Evolutionary conservation across 2,329 filamentous ascomycete genomes (phyloP).

Genomic region (Ilyonectria mors-panacis): DNA sequence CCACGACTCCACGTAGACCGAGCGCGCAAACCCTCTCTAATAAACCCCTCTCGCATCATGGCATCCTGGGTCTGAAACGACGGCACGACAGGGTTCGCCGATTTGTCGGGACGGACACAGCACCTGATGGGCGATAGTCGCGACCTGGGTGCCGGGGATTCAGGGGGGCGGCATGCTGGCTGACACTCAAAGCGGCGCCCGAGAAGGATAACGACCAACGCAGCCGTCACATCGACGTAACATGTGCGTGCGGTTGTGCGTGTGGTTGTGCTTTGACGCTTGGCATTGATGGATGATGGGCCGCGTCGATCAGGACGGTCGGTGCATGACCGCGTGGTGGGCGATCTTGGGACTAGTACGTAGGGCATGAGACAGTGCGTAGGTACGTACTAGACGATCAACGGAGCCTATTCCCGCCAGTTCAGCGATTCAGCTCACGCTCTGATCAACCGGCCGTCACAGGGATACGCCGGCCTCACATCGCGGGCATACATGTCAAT

Average conservation of each 20-base stretch:
- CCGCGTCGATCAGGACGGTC: neutral
- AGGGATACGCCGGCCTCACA: neutral
- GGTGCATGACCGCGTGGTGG: neutral
- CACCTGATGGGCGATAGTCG: neutral
- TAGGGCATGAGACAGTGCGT: neutral
- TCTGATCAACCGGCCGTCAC: neutral
- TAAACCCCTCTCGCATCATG: neutral
- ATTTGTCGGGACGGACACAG: conserved; percentile 22
- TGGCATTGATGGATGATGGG: neutral
- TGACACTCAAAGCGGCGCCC: neutral
- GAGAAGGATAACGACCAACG: neutral
- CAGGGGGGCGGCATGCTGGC: neutral
- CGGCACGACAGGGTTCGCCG: conserved; percentile 27
- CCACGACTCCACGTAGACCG: neutral
- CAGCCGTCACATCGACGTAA: conserved; percentile 1
- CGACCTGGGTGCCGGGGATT: conserved; percentile 8
- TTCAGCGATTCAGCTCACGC: neutral
- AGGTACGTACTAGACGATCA: neutral
- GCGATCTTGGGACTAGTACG: neutral
- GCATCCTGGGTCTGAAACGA: conserved; percentile 24
- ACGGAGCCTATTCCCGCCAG: neutral
- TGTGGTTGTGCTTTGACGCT: neutral
- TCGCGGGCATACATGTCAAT: neutral
- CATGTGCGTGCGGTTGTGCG: neutral
- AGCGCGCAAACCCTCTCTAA: neutral